Evolutionary conservation across 2,329 filamentous ascomycete genomes (phyloP).

Genomic region (Apiospora sp.): DNA sequence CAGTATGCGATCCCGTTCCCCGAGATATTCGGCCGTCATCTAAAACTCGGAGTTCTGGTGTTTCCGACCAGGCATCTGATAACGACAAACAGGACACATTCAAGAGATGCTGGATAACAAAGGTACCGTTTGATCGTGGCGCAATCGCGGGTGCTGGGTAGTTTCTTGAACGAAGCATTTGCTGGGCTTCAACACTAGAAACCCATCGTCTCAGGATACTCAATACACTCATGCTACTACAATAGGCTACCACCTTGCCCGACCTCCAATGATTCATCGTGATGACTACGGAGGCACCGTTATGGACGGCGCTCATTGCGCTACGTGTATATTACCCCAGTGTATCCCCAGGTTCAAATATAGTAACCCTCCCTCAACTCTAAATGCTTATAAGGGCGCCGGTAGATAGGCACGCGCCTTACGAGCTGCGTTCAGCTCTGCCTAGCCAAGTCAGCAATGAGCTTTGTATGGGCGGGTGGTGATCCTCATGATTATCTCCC

Average conservation of each 20-base stretch:
- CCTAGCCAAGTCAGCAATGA: background rate
- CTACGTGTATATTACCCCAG: background rate
- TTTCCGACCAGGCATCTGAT: background rate
- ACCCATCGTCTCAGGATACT: background rate
- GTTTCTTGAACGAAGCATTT: background rate
- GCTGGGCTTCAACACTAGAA: background rate
- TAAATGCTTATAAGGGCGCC: background rate
- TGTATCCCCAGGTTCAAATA: background rate
- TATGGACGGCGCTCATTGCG: background rate
- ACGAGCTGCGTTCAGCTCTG: background rate
- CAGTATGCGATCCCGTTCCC: background rate
- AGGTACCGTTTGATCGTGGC: background rate
- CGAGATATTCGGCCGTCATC: background rate
- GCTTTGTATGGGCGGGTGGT: background rate
- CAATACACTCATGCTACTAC: background rate
- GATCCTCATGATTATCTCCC: background rate
- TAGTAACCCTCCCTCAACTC: background rate
- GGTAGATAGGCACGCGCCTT: background rate
- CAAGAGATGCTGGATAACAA: too few species aligned
- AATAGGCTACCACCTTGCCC: background rate
- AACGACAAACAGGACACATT: background rate
- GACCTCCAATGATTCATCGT: background rate
- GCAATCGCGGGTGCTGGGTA: background rate
- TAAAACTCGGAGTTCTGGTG: too few species aligned
- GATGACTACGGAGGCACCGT: background rate